A percentile compares a stretch with the other conserved stretches of the same genome.
Conservation (phyloP, 164 flowering plant genomes). For the Vitis rupestris region DNA sequence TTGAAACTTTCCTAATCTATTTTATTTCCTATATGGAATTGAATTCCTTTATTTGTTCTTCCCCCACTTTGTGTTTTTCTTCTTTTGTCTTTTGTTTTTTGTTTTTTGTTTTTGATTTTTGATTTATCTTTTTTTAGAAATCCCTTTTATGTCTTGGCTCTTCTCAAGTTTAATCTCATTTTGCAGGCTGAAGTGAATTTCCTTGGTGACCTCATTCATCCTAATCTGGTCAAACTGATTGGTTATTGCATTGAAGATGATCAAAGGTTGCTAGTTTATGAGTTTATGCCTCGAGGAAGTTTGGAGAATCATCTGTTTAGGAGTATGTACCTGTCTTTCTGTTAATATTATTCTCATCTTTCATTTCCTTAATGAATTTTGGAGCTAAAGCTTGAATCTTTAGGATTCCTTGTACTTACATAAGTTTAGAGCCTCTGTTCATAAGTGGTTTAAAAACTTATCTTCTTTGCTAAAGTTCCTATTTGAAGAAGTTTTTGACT, state of each 20-base stretch:
- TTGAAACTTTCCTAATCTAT: constrained; percentile 10
- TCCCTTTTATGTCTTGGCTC: not conserved
- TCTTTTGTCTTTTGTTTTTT: constrained; percentile 8
- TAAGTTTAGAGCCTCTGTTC: not conserved
- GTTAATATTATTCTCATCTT: not conserved
- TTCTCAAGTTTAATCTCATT: constrained; percentile 2
- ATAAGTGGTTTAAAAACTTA: not conserved
- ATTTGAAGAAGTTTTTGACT: too few relatives aligned
- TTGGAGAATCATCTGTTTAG: constrained; percentile 90
- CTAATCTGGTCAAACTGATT: constrained; percentile 78
- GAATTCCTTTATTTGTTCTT: too few relatives aligned
- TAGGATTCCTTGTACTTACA: not conserved
- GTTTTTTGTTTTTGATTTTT: not conserved
- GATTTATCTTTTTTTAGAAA: not conserved
- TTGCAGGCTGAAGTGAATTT: constrained; percentile 89
- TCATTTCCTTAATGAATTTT: not conserved
- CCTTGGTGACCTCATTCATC: constrained; percentile 85
- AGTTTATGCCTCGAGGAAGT: constrained; percentile 95
- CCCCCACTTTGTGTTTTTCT: not conserved
- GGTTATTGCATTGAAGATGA: constrained; percentile 95
- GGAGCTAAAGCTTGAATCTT: not conserved
- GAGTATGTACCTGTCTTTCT: constrained; percentile 47
- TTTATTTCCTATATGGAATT: not conserved
- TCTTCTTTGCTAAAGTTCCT: not conserved
- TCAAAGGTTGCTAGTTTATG: constrained; percentile 84